Evolutionary conservation across 768 basidiomycete species (phyloP).

Genomic region (Tephrocybe rancida): DNA sequence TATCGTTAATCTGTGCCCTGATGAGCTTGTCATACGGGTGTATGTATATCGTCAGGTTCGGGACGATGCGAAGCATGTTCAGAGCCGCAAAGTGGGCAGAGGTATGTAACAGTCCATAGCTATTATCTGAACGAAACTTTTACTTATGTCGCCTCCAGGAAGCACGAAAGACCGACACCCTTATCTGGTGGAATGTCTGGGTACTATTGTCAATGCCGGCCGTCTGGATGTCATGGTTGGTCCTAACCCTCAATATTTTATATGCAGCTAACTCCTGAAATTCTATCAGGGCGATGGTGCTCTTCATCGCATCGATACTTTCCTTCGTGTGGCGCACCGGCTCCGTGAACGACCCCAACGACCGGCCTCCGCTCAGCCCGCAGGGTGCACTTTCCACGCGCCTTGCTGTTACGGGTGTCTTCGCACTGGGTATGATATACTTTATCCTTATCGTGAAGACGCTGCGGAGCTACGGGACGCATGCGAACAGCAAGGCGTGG

Average conservation of each 20-base stretch:
- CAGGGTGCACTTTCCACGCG: conserved; percentile 51
- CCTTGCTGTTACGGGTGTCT: conserved; percentile 53
- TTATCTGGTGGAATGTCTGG: conserved; percentile 60
- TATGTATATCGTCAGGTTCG: conserved; percentile 72
- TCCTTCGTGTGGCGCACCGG: conserved; percentile 76
- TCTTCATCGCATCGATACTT: conserved; percentile 64
- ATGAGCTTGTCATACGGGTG: conserved; percentile 78
- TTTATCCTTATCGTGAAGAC: conserved; percentile 63
- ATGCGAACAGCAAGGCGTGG: conserved; percentile 15
- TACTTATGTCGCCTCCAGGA: conserved; percentile 41
- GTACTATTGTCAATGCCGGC: conserved; percentile 65
- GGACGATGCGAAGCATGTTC: conserved; percentile 72
- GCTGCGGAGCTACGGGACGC: conserved; percentile 57
- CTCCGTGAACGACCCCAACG: conserved; percentile 39
- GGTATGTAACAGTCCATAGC: conserved; percentile 33
- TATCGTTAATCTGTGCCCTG: conserved; percentile 67
- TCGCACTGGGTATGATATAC: conserved; percentile 62
- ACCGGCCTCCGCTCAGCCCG: conserved; percentile 37
- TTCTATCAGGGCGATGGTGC: conserved; percentile 59
- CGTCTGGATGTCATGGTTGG: conserved; percentile 70
- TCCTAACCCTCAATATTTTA: neutral
- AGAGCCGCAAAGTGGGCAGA: conserved; percentile 76
- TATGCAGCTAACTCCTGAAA: neutral
- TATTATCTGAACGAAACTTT: neutral
- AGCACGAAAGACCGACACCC: conserved; percentile 39